Percentiles rank a stretch among this genome's conserved stretches.
Conservation (phyloP, 306 rosid species). For the Cajanus cajan region DNA sequence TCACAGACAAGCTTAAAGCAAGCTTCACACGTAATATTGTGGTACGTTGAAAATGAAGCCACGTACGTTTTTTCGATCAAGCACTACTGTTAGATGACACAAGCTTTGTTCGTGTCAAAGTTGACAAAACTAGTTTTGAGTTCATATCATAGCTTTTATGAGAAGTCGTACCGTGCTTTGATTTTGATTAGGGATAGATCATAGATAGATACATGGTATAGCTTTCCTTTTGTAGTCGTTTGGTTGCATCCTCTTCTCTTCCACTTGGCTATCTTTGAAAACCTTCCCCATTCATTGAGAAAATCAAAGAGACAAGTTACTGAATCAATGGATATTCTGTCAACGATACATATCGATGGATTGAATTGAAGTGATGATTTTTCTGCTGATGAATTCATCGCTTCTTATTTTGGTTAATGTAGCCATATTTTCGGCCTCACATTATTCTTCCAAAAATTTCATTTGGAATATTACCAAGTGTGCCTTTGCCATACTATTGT, state of each 20-base stretch:
- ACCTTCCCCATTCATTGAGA: background rate
- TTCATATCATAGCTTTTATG: background rate
- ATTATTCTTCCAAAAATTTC: background rate
- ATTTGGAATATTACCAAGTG: background rate
- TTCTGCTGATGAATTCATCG: background rate
- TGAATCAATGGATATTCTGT: slow-evolving; percentile 6
- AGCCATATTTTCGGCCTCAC: background rate
- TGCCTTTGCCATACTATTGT: background rate
- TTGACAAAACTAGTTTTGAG: background rate
- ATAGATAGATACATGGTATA: too few relatives aligned
- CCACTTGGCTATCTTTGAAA: slow-evolving; percentile 15
- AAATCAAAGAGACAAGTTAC: background rate
- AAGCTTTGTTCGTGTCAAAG: background rate
- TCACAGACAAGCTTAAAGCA: background rate
- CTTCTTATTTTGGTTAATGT: background rate
- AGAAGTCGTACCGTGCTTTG: background rate
- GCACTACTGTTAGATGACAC: background rate
- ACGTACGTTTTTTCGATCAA: background rate
- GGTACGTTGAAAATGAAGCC: slow-evolving; percentile 4
- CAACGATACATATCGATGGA: background rate
- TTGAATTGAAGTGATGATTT: background rate
- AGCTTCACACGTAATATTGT: background rate
- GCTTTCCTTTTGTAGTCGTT: background rate
- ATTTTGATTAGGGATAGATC: background rate
- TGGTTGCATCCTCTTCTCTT: background rate